Conservation (phyloP, 148 eudicot genomes). For the Fagopyrum esculentum region DNA sequence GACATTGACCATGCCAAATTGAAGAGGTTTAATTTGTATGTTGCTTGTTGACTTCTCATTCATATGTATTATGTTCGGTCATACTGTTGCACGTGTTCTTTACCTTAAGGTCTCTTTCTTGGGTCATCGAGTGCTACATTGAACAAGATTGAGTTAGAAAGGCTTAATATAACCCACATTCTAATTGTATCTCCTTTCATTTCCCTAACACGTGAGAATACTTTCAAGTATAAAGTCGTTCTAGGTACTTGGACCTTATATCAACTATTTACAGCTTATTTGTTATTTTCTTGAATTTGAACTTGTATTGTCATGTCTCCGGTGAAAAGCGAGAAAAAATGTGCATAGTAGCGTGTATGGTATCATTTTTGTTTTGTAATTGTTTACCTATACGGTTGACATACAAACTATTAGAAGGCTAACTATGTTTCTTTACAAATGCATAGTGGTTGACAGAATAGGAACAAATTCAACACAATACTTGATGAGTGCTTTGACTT, state of each 20-base stretch:
- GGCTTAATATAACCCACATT: constrained; percentile 2
- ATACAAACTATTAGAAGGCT: background rate
- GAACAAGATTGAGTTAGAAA: background rate
- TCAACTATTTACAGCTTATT: too few species aligned
- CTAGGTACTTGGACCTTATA: background rate
- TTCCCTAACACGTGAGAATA: background rate
- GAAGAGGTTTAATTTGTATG: background rate
- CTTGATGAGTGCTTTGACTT: background rate
- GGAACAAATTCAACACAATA: background rate
- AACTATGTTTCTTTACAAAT: background rate
- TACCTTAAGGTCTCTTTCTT: background rate
- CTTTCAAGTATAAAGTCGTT: background rate
- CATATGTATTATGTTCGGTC: background rate
- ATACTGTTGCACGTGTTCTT: too few species aligned
- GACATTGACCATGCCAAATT: background rate
- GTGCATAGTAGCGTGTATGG: too few species aligned
- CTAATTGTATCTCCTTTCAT: background rate
- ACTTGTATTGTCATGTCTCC: too few species aligned
- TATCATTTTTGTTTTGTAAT: too few species aligned
- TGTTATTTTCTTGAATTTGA: too few species aligned
- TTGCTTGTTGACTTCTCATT: background rate
- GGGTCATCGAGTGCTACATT: background rate
- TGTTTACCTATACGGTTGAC: too few species aligned
- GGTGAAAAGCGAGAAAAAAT: too few species aligned
- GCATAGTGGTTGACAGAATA: constrained; percentile 2